These are phyloP conservation scores for Candida dendrica DNA, from an alignment of 805 yeast genomes.

Conservation along the genomic window DNA sequence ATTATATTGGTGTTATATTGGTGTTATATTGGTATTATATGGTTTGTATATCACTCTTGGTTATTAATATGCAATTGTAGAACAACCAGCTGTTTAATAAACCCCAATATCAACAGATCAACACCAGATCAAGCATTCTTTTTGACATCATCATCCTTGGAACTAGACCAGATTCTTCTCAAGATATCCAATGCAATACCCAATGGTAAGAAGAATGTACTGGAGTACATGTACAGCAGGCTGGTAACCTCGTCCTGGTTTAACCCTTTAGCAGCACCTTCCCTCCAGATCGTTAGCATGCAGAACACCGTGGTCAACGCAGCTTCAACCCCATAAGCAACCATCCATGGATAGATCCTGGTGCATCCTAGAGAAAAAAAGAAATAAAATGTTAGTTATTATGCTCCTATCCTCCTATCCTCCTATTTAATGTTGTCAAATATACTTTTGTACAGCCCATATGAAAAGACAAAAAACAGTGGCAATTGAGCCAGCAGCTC, in stretches of 20 bases:
- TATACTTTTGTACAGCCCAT: conserved; percentile 26
- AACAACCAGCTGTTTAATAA: no score
- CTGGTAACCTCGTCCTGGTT: conserved; percentile 28
- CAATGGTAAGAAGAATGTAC: conserved; percentile 65
- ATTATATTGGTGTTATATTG: neutral
- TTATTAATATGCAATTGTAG: no score
- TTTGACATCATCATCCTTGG: neutral
- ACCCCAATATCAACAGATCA: no score
- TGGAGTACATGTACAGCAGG: conserved; percentile 50
- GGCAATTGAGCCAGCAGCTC: conserved; percentile 81
- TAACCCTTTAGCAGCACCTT: conserved; percentile 28
- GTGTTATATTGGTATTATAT: no score
- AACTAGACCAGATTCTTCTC: conserved; percentile 5
- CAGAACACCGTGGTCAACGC: conserved; percentile 73
- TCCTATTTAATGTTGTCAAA: no score
- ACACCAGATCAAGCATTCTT: neutral
- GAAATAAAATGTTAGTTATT: neutral
- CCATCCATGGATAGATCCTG: conserved; percentile 33
- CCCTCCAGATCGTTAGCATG: conserved; percentile 37
- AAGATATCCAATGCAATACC: conserved; percentile 30
- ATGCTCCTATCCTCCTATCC: no score
- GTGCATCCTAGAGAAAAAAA: conserved; percentile 13
- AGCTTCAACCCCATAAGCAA: conserved; percentile 79
- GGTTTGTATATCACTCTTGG: no score
- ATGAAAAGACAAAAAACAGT: conserved; percentile 47